Evolutionary conservation across 2,329 filamentous ascomycete species (phyloP), one percentile per base, ranked within the genome.

Genomic region (Colletotrichum chlorophyti): DNA sequence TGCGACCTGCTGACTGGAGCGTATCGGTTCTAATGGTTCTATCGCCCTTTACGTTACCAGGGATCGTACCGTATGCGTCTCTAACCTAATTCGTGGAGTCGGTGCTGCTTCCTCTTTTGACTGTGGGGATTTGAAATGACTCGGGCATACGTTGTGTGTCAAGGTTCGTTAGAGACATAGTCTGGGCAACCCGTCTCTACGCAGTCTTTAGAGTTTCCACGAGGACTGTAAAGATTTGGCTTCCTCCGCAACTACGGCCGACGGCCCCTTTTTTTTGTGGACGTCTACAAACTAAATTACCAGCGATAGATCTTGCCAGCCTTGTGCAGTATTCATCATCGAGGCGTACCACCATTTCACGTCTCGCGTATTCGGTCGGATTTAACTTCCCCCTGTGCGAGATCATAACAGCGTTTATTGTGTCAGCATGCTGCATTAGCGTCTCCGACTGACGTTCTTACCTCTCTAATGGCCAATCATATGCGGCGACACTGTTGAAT

Each of bases 361-460:
- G n/a, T 29, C 27, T 38, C 19, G 17, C 17, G 35, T 29, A 27
- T 31, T 15, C 7, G 23, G 34, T 19, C 32, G 54, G 38, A 46
- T 53, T 42, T 53, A 47, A 48, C 26, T 15, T 35, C 21, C 34
- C 19, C n/a, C n/a, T n/a, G n/a, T 27, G 11, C 17, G 17, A 12
- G 12, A 31, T 29, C 7, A 11, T 5, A 6, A 14, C 21, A 41
- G n/a, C 21, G 17, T 58, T 48, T 48, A 47, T 32, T 41, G 49
- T 14, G 54, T 58, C 54, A 58, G 54, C 54, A 58, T 49, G 17
- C 23, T 58, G 54, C 54, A 53, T 58, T 54, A 58, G 54, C 49
- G 54, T 54, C 49, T 35, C 27, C n/a, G n/a, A n/a, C n/a, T 29
- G 14, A 29, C 17, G 12, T 38, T 29, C n/a, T 11, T 31, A 14